Base-by-base conservation (phyloP, 2,329 filamentous ascomycete genomes). In the Fusarium poae region DNA sequence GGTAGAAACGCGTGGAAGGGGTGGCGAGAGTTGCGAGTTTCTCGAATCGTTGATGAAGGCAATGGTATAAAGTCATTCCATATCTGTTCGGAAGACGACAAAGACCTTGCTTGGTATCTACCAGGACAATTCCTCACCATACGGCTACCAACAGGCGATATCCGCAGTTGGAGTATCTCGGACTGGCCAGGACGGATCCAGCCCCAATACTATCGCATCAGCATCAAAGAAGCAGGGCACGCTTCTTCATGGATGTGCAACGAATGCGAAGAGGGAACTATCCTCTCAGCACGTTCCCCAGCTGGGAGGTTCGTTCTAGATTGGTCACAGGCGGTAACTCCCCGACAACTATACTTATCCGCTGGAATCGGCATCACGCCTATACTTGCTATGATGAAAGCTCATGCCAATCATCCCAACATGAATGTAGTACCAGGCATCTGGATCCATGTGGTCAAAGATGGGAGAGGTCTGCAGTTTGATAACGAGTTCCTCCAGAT, bases 141-240 rank as follows among this genome's bases (percentile, higher is more conserved):
- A 11, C 43, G 43, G 10, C 29, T 60, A 20, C 52, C 52, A 23
- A 60, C 29, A 23, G 57, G 57, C 13, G 34, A 57, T 12, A 12
- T 56, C n/a, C 51, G 57, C 12, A 60, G 52, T 11, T 60, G 52
- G 57, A 60, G 43, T 37, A 49, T 60, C 37, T 60, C 57, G 16
- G 52, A 57, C 52, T 60, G 57, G 57, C 29, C 42, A 20, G 57
- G 57, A 4, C 57, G 57, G 6, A 48, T 32, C 8, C 51, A 60
- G 9, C 57, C 57, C 2, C 13, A 27, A n/a, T 10, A 35, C 11
- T 60, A 60, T 25, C 57, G 57, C 7, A 35, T 60, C 30, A 60
- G 29, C 10, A 49, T 60, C n/a, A 60, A 57, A n/a, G 20, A 45
- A 18, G 32, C 30, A 6, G 49, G 39, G 20, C 20, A 13, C 12